Evolutionary conservation across 2,329 filamentous ascomycete genomes (phyloP), one percentile per base, ranked within the genome.

Genomic region (Xylariaceae sp.): DNA sequence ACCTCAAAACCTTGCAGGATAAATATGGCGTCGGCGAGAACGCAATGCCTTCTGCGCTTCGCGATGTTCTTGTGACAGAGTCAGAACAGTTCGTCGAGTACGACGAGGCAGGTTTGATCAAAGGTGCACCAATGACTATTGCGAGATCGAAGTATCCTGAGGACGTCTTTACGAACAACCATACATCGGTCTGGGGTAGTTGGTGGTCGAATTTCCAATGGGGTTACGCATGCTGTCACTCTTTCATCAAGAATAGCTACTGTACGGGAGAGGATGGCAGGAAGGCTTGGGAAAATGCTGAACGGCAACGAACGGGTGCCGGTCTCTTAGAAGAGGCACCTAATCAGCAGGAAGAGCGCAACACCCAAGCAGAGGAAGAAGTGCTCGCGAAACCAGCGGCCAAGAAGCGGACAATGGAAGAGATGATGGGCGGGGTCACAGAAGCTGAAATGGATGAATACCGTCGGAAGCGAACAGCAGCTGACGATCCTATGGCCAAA

Each of bases 121-220:
- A 98, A 76, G 93, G 94, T n/a, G 86, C 86, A 23, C 87, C 88
- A 0, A 90, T 88, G 71, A 85, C 85, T 53, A 83, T 84, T 49
- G 89, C 88, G 47, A 94, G 90, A 73, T 96, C 92, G 36, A 98
- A 97, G 72, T 99, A 99, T 70, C 76, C 87, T 4, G 95, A 99
- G 71, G 92, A 99, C 68, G 82, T 97, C 0, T 78, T 90, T 51
- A 84, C 89, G 72, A 94, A 96, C 78, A 99, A 99, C 70, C 95
- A 99, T 76, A 92, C 86, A 3, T 88, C 89, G 0, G 88, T 96
- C 3, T 99, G 92, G 91, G 95, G 95, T 45, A 96, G 92, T 69
- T 99, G 95, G 95, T 99, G 95, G 95, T 85, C 87, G 50, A 87
- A 91, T 70, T 98, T 97, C 77, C 85, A 89, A 74, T 99, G 95